These are phyloP conservation scores for Saccharum hybrid DNA, from an alignment of 202 grass and related monocot species.

Conservation along the genomic window DNA sequence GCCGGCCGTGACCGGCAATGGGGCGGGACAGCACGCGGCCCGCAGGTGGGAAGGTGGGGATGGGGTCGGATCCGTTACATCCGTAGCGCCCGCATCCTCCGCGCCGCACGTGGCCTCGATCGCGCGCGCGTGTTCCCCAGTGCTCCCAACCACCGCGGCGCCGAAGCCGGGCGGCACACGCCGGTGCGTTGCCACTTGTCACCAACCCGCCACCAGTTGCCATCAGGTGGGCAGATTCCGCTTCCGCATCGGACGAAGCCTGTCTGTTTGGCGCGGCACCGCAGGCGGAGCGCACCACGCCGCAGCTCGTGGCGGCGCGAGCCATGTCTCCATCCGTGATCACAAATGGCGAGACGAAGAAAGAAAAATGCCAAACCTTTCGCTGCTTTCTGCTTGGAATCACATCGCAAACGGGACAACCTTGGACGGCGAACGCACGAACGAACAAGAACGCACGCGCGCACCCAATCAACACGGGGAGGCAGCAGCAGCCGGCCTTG, in stretches of 20 bases:
- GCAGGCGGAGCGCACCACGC: conserved; percentile 7
- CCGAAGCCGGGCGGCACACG: not conserved
- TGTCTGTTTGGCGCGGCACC: not conserved
- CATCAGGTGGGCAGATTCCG: conserved; percentile 5
- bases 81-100: not conserved
- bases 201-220: not conserved
- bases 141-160: conserved; percentile 3
- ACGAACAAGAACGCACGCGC: not conserved
- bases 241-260: conserved; percentile 37
- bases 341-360: conserved; percentile 25
- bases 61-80: not conserved
- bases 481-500: not conserved
- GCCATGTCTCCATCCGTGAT: not conserved
- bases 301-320: not conserved
- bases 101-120: conserved; percentile 44
- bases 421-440: conserved; percentile 36
- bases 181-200: not conserved
- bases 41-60: not conserved
- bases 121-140: not conserved
- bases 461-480: not conserved
- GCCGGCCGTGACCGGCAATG: conserved; percentile 43
- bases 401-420: conserved; percentile 34
- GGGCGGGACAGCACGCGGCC: conserved; percentile 19
- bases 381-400: conserved; percentile 35
- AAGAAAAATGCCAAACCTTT: conserved; percentile 45